Evolutionary conservation across 2,329 filamentous ascomycete genomes (phyloP).

Genomic region (Microcera coccophila): DNA sequence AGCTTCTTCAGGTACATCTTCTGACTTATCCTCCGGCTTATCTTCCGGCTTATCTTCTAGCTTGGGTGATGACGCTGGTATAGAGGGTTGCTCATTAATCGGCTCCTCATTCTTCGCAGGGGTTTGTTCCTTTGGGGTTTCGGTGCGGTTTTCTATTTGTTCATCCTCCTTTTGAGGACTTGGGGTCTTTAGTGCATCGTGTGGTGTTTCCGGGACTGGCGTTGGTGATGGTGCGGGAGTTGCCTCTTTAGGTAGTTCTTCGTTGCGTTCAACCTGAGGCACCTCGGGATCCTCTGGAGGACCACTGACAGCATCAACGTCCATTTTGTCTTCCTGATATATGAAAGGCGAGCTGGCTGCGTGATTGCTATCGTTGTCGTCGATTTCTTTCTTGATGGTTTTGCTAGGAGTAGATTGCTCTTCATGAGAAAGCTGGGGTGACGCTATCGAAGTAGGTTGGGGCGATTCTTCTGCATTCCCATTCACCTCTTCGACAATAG

Average conservation of each 20-base stretch:
- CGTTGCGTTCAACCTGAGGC: not conserved
- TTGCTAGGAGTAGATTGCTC: not conserved
- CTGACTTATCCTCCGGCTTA: not conserved
- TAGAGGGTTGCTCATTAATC: not conserved
- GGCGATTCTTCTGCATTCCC: not conserved
- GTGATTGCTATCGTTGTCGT: not conserved
- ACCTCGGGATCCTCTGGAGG: too few species aligned
- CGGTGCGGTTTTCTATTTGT: too few species aligned
- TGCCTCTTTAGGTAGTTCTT: not conserved
- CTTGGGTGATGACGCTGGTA: not conserved
- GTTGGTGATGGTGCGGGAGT: not conserved
- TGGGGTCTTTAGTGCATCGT: not conserved
- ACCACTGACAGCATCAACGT: too few species aligned
- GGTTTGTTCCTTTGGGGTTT: too few species aligned
- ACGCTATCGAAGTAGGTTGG: not conserved
- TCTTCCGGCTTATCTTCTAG: not conserved
- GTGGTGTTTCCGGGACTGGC: not conserved
- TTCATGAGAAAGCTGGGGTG: conserved; percentile 3
- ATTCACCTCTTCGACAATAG: not conserved
- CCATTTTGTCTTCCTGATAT: not conserved
- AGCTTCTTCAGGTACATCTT: not conserved
- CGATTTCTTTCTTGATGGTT: not conserved
- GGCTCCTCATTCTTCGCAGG: not conserved
- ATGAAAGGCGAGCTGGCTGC: not conserved
- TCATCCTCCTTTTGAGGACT: not conserved